phyloP scores from a whole-genome alignment of 352 stramenopile species.

The Elongisporangium anandrum region DNA sequence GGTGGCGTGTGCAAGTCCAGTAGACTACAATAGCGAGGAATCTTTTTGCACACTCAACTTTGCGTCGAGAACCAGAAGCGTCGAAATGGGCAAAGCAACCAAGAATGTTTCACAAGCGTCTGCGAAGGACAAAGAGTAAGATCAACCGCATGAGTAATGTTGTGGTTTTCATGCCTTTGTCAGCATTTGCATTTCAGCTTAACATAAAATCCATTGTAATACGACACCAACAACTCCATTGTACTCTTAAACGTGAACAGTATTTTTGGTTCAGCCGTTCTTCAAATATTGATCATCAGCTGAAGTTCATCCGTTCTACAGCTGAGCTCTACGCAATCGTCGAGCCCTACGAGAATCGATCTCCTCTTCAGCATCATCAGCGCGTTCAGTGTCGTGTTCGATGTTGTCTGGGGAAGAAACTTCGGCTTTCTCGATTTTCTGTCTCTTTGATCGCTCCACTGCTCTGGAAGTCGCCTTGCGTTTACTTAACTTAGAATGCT shows the following conservation, averaged over 20 bases:
- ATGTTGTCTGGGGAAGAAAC: conserved; percentile 5
- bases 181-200: background rate
- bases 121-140: conserved; percentile 16
- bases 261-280: background rate
- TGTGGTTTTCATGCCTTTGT: background rate
- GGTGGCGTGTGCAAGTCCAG: conserved; percentile 87
- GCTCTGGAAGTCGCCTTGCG: background rate
- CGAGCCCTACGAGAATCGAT: conserved; percentile 28
- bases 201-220: background rate
- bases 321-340: conserved; percentile 18
- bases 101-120: conserved; percentile 65
- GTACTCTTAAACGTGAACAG: background rate
- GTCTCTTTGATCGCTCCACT: background rate
- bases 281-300: conserved; percentile 4
- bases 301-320: conserved; percentile 1
- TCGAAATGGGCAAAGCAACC: conserved; percentile 88
- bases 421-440: conserved; percentile 2
- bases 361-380: conserved; percentile 16
- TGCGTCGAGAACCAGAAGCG: conserved; percentile 72
- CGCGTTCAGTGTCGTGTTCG: background rate
- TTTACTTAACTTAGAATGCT: background rate
- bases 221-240: background rate
- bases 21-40: conserved; percentile 91
- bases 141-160: background rate
- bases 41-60: conserved; percentile 94